Evolutionary conservation across 2,329 filamentous ascomycete species (phyloP), one percentile per base, ranked within the genome.

Genomic region (Cladosporium oxysporum): DNA sequence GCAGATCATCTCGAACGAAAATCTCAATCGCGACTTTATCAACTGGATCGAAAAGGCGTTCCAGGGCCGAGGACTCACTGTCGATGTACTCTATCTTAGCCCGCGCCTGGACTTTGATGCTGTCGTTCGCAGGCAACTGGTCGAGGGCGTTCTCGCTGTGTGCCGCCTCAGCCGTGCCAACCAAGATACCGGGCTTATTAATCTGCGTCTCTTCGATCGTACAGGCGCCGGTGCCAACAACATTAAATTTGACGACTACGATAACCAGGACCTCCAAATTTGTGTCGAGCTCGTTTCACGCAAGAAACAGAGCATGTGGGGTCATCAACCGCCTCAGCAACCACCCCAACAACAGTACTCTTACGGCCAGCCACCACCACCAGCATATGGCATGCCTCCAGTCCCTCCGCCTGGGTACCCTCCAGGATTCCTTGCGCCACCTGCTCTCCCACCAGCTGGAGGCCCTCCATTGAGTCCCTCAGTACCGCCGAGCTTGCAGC

Each of bases 61-160:
- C 76, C 84, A 86, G 66, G 84, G 85, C 37, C 88, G 89, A 64
- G 88, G 88, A 2, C 82, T 98, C 44, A 89, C 86, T 67, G 89
- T 90, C 16, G 91, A 96, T 72, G 88, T 93, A 23, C 89, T 97
- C 79, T 90, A 91, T 71, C 82, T 97, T 55, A 90, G 89, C 64
- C 88, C 92, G 33, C 88, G 91, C 26, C 87, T 96, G 55, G 87
- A 91, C 21, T 88, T 93, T 68, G 87, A 90, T 41, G 87, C 90
- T 5, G 88, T 97, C n/a, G 87, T 97, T 62, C 89, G 92, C 70
- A 86, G 91, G 62, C 92, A 97, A 75, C 91, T 96, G 44, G 81
- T 93, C 12, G 93, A 98, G 77, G 94, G 95, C 21, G 94, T 97
- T 1, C 85, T 91, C 61, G 94, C 91, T 10, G 91, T 97, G 16